Evolutionary conservation across 139 green algal species (phyloP), one percentile per base, ranked within the genome.

Genomic region (Limnomonas spitsbergensis): DNA sequence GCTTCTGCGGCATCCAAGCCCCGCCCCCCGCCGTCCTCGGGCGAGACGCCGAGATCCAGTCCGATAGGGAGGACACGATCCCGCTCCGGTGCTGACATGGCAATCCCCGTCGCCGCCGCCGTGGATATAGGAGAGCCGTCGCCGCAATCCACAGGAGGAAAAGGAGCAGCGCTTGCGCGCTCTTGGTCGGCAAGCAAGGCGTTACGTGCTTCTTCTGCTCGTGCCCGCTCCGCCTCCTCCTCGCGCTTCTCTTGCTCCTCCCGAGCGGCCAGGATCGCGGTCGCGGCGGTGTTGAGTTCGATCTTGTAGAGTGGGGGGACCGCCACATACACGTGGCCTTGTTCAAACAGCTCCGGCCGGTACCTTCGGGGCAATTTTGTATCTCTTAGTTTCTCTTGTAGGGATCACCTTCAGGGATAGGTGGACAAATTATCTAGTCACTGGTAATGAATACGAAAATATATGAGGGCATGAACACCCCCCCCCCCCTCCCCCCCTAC

Each of bases 231-330:
- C 47, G 47, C 47, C 47, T 20, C 47, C 47, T 61, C 47, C 47
- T 61, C 47, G 14, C 47, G 47, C 47, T 61, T 20, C 47, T 61
- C 14, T 20, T 20, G 47, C 47, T 20, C 14, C 26, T 34, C 26
- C 61, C 27, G 26, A 20, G 47, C 47, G 14, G 47, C 47, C 14
- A 29, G 47, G 14, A 61, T 29, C 20, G 47, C 47, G 14, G 47
- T 20, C 14, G 47, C 47, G 14, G 20, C 14, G 47, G 47, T 61
- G 47, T 61, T 61, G 20, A 61, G 47, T 20, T 61, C 47, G 20
- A 61, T 14, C 85, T 94, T 92, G 86, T 98, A 99, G 40, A 99
- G 89, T 26, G 96, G 96, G 2, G 96, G 96, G 47, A 98, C 88
- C 9, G 94, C 96, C 14, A 98, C 93, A 77, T 94, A 99, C 6